These are phyloP conservation scores for Ceratocystis ficicola DNA, from an alignment of 2,329 filamentous ascomycete species.

Conservation along the genomic window DNA sequence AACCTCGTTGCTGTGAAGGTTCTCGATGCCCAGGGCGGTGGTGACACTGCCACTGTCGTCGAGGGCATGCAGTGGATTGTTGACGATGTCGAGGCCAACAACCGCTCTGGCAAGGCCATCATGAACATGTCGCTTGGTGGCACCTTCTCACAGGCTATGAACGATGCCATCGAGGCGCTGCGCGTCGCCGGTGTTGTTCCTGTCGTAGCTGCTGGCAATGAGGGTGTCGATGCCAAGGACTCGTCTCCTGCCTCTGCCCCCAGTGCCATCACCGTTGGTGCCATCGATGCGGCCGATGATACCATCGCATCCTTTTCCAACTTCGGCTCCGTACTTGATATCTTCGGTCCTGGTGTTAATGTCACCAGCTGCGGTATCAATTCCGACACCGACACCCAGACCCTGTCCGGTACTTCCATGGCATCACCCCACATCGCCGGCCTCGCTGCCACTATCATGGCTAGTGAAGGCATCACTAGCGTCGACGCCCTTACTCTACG, in stretches of 20 bases:
- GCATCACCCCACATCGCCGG: slow-evolving; percentile 56
- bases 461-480: slow-evolving; percentile 38
- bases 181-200: slow-evolving; percentile 41
- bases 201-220: slow-evolving; percentile 50
- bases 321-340: slow-evolving; percentile 42
- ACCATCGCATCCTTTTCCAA: slow-evolving; percentile 44
- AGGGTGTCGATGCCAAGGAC: slow-evolving; percentile 39
- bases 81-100: slow-evolving; percentile 34
- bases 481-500: slow-evolving; percentile 35
- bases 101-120: slow-evolving; percentile 41
- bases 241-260: slow-evolving; percentile 44
- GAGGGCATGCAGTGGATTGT: slow-evolving; percentile 47
- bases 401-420: slow-evolving; percentile 49
- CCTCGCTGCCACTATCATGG: slow-evolving; percentile 55
- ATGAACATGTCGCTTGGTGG: slow-evolving; percentile 54
- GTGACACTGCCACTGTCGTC: slow-evolving; percentile 36
- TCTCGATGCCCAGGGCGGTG: slow-evolving; percentile 35
- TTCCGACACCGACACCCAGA: slow-evolving; percentile 35
- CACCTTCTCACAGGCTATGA: slow-evolving; percentile 37
- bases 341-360: slow-evolving; percentile 45
- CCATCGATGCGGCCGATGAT: slow-evolving; percentile 42
- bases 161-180: slow-evolving; percentile 42
- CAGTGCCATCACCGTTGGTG: slow-evolving; percentile 48
- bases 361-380: slow-evolving; percentile 42
- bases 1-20: slow-evolving; percentile 49